These are phyloP conservation scores for Pyropia haitanensis DNA, from an alignment of 23 red algal genomes.

Conservation along the genomic window DNA sequence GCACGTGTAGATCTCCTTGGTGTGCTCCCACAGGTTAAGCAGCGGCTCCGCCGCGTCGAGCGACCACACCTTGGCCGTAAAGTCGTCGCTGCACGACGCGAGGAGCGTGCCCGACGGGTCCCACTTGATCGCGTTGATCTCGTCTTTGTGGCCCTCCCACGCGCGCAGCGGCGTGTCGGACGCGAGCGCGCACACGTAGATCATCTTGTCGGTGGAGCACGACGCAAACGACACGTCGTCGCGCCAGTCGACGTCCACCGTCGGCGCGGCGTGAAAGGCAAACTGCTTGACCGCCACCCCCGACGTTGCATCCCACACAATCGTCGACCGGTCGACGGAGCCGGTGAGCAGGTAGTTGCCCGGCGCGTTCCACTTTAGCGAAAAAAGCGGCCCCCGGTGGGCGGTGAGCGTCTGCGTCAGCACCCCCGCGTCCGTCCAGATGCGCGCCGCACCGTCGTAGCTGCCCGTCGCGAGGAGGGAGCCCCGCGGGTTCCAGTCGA, in stretches of 20 bases:
- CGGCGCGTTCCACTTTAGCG: constrained; percentile 87
- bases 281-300: constrained; percentile 68
- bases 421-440: constrained; percentile 76
- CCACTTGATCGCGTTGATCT: constrained; percentile 86
- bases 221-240: constrained; percentile 86
- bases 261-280: constrained; percentile 61
- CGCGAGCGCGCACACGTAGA: constrained; percentile 64
- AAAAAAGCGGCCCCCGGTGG: constrained; percentile 87
- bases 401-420: constrained; percentile 40
- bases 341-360: constrained; percentile 70
- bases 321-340: constrained; percentile 72
- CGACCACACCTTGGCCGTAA: constrained; percentile 88
- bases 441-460: constrained; percentile 70
- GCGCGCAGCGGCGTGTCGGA: constrained; percentile 44
- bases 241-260: constrained; percentile 87
- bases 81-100: constrained; percentile 93
- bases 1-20: constrained; percentile 81
- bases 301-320: constrained; percentile 63
- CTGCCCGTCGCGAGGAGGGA: constrained; percentile 52
- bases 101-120: constrained; percentile 82
- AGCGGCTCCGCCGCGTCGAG: constrained; percentile 37
- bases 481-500: constrained; percentile 84
- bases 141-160: constrained; percentile 82
- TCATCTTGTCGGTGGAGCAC: constrained; percentile 88
- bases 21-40: constrained; percentile 69